Conservation (phyloP, 2,329 filamentous ascomycete genomes). For the Coniochaeta sp. region DNA sequence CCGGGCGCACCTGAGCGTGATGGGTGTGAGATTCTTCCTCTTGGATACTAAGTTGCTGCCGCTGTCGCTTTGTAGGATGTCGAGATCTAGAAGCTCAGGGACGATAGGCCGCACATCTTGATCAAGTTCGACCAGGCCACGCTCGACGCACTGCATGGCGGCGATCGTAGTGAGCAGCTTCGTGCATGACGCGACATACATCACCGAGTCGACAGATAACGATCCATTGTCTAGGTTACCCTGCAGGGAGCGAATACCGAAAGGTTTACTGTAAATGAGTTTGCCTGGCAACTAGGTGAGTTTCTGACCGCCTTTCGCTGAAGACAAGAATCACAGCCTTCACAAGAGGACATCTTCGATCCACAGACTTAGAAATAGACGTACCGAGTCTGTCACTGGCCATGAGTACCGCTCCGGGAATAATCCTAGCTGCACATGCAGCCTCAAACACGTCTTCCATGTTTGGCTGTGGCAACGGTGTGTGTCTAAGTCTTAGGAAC, state of each 20-base stretch:
- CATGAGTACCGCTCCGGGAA: neutral
- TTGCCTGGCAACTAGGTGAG: neutral
- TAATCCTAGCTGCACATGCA: neutral
- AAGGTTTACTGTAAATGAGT: slow-evolving; percentile 27
- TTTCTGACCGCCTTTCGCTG: too few relatives aligned
- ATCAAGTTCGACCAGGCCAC: slow-evolving; percentile 36
- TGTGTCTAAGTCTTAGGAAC: too few relatives aligned
- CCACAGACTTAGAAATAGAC: neutral
- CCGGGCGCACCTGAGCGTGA: slow-evolving; percentile 36
- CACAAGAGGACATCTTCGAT: neutral
- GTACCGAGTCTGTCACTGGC: neutral
- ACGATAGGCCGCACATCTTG: slow-evolving; percentile 35
- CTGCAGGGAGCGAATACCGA: slow-evolving; percentile 31
- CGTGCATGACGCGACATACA: slow-evolving; percentile 28
- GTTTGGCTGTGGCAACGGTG: too few relatives aligned
- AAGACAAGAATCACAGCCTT: too few relatives aligned
- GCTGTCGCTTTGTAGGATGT: neutral
- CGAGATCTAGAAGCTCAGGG: slow-evolving; percentile 31
- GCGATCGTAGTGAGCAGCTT: slow-evolving; percentile 45
- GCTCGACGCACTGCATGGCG: slow-evolving; percentile 46
- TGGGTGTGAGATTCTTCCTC: slow-evolving; percentile 37
- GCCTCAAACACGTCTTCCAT: neutral
- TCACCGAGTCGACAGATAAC: slow-evolving; percentile 19
- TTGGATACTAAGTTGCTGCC: slow-evolving; percentile 20
- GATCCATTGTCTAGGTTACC: slow-evolving; percentile 28